Evolutionary conservation across 805 yeast species (phyloP).

Genomic region (Lachancea mirantina): DNA sequence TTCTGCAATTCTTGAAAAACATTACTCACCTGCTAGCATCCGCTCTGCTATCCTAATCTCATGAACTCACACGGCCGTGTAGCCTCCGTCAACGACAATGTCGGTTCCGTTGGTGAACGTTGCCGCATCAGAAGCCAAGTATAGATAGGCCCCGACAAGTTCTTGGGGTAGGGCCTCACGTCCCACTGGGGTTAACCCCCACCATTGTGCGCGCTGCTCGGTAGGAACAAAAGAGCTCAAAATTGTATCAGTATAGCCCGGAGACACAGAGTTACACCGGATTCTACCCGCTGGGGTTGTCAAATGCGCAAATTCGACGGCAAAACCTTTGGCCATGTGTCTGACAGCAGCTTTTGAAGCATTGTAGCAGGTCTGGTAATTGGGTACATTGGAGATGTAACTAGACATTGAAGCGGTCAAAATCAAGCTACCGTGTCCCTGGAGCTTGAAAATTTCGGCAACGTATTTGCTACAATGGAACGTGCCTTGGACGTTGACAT

Average conservation of each 20-base stretch:
- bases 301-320: constrained; percentile 63
- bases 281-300: constrained; percentile 16
- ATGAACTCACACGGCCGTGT: constrained; percentile 12
- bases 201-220: constrained; percentile 45
- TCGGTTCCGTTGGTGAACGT: constrained; percentile 78
- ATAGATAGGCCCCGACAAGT: constrained; percentile 71
- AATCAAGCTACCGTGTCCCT: constrained; percentile 48
- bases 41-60: too few relatives aligned
- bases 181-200: constrained; percentile 54
- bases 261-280: constrained; percentile 72
- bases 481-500: constrained; percentile 72
- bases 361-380: constrained; percentile 78
- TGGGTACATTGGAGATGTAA: constrained; percentile 79
- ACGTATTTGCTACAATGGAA: constrained; percentile 70
- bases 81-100: constrained; percentile 71
- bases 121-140: constrained; percentile 74
- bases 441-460: constrained; percentile 65
- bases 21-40: too few relatives aligned
- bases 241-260: constrained; percentile 76
- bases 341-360: constrained; percentile 86
- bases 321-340: constrained; percentile 69
- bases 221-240: constrained; percentile 45
- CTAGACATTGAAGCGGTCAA: constrained; percentile 88
- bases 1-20: too few relatives aligned
- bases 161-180: constrained; percentile 70